Conservation (phyloP, 2,329 filamentous ascomycete species). For the Cordyceps pruinosa region DNA sequence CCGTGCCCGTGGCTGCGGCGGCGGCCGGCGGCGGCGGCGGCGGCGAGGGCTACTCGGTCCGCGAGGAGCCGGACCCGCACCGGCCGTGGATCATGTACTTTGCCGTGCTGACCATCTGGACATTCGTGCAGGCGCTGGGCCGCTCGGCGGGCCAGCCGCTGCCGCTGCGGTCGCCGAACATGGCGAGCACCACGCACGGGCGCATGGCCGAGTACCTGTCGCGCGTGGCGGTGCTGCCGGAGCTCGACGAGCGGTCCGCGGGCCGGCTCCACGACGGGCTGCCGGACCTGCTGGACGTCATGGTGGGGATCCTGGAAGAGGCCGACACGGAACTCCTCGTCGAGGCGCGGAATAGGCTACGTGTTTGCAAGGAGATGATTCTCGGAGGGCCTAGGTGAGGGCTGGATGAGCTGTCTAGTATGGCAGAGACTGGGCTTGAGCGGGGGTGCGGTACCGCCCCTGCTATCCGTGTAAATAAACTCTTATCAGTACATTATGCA, state of each 20-base stretch:
- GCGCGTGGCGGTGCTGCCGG: conserved; percentile 61
- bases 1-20: neutral
- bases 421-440: no score
- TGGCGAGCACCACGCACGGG: conserved; percentile 25
- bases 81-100: conserved; percentile 89
- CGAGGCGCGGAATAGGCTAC: conserved; percentile 66
- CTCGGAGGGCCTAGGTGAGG: neutral
- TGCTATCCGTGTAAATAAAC: no score
- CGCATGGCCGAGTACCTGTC: conserved; percentile 40
- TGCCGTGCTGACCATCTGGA: conserved; percentile 78
- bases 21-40: conserved; percentile 13
- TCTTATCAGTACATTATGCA: no score
- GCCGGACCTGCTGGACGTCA: conserved; percentile 37
- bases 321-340: conserved; percentile 61
- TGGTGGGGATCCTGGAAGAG: conserved; percentile 36
- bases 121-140: conserved; percentile 74
- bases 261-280: conserved; percentile 55
- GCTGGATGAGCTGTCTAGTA: no score
- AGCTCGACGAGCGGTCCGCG: conserved; percentile 61
- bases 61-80: conserved; percentile 74
- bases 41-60: conserved; percentile 58
- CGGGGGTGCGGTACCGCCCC: no score
- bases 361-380: conserved; percentile 45
- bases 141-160: conserved; percentile 40
- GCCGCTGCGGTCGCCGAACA: conserved; percentile 41